phyloP scores from a whole-genome alignment of 495 filamentous ascomycete genomes.

The Penicillium verhagenii region DNA sequence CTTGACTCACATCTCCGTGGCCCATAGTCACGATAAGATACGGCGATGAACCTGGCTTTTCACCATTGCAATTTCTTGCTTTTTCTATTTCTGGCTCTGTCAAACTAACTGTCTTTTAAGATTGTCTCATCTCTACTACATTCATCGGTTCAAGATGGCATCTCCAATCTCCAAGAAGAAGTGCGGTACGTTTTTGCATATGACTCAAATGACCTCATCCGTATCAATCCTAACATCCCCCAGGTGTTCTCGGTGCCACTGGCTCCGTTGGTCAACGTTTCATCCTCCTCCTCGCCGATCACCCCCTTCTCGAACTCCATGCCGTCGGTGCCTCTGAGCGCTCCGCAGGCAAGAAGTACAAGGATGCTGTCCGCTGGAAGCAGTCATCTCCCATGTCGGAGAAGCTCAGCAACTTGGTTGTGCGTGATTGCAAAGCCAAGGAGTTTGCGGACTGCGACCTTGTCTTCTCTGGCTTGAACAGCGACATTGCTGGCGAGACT shows the following conservation, averaged over 20 bases:
- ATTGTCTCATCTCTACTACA: conserved; percentile 3
- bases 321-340: conserved; percentile 77
- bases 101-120: conserved; percentile 12
- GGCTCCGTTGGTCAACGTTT: conserved; percentile 87
- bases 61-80: neutral
- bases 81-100: neutral
- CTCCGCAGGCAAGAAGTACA: conserved; percentile 79
- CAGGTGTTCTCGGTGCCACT: conserved; percentile 48
- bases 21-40: conserved; percentile 5
- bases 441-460: conserved; percentile 81
- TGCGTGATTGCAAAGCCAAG: conserved; percentile 71
- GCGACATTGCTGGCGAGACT: conserved; percentile 77
- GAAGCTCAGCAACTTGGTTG: conserved; percentile 63
- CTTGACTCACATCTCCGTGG: conserved; percentile 19
- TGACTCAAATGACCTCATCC: neutral
- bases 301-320: conserved; percentile 72
- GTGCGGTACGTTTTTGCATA: conserved; percentile 39
- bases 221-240: conserved; percentile 14
- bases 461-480: conserved; percentile 86
- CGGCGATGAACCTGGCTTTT: neutral
- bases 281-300: conserved; percentile 75
- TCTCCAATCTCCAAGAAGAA: conserved; percentile 43
- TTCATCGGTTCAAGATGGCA: conserved; percentile 30
- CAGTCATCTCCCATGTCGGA: conserved; percentile 71
- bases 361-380: conserved; percentile 83